A percentile compares a stretch with the other conserved stretches of the same genome.
Evolutionary conservation across 2,329 filamentous ascomycete species (phyloP).

Genomic region (Meredithiella fracta): DNA sequence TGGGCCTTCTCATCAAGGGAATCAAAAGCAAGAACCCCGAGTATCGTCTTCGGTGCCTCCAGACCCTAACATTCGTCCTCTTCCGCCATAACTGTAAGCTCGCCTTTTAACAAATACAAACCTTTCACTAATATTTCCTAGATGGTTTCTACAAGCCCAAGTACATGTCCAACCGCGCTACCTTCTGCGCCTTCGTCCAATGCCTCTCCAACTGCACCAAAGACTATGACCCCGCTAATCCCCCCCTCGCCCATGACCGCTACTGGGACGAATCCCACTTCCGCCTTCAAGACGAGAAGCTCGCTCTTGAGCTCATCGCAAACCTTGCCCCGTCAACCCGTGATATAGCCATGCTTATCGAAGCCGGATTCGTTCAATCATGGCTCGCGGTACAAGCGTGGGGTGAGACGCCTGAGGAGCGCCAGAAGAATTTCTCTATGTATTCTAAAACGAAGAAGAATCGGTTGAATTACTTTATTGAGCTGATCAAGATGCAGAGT

Average conservation of each 20-base stretch:
- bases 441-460: constrained; percentile 31
- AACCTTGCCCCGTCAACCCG: constrained; percentile 41
- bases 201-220: constrained; percentile 40
- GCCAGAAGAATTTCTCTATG: constrained; percentile 34
- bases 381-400: constrained; percentile 64
- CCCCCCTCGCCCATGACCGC: constrained; percentile 33
- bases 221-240: constrained; percentile 28
- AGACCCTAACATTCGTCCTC: not conserved
- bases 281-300: constrained; percentile 44
- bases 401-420: constrained; percentile 38
- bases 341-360: constrained; percentile 38
- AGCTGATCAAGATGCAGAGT: constrained; percentile 30
- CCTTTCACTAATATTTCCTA: not conserved
- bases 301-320: constrained; percentile 40
- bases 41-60: not conserved
- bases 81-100: not conserved
- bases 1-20: constrained; percentile 37
- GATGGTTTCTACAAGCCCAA: not conserved
- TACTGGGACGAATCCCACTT: constrained; percentile 47
- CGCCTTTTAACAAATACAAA: not conserved
- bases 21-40: constrained; percentile 21
- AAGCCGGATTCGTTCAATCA: constrained; percentile 49
- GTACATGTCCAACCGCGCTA: not conserved
- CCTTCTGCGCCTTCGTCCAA: constrained; percentile 37
- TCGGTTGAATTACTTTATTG: constrained; percentile 32